Percentiles rank a stretch among this genome's conserved stretches.
Evolutionary conservation across 2,329 filamentous ascomycete species (phyloP).

Genomic region (Stylonectria norvegica): DNA sequence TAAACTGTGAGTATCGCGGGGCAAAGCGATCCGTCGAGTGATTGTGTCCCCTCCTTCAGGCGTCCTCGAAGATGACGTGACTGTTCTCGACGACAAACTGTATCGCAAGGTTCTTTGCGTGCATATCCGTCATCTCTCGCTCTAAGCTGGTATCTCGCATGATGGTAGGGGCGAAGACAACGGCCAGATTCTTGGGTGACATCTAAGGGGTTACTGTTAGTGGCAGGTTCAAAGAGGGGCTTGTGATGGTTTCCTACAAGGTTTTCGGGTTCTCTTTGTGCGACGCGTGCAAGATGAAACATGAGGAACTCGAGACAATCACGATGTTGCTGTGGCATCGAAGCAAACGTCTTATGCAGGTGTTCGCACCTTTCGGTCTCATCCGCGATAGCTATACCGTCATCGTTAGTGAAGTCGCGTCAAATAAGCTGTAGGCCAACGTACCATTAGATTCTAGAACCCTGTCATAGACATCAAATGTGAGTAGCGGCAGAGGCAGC

Average conservation of each 20-base stretch:
- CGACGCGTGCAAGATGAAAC: conserved; percentile 87
- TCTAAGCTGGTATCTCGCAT: conserved; percentile 89
- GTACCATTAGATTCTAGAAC: conserved; percentile 77
- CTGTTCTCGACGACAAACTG: conserved; percentile 93
- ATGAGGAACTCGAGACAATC: conserved; percentile 92
- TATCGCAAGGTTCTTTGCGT: conserved; percentile 85
- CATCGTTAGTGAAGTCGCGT: no score
- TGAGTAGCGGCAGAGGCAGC: conserved; percentile 82
- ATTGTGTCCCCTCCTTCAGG: conserved; percentile 10
- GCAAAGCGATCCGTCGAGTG: neutral
- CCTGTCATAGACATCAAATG: conserved; percentile 86
- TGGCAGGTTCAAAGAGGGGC: no score
- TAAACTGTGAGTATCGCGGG: conserved; percentile 14
- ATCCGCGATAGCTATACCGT: conserved; percentile 56
- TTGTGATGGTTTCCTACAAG: conserved; percentile 52
- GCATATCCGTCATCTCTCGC: conserved; percentile 94
- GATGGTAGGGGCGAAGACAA: conserved; percentile 96
- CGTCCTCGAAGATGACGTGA: conserved; percentile 69
- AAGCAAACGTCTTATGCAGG: conserved; percentile 69
- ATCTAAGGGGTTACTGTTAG: no score
- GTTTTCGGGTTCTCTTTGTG: conserved; percentile 78
- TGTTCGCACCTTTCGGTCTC: conserved; percentile 66
- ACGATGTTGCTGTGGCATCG: conserved; percentile 77
- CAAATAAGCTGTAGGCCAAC: conserved; percentile 29
- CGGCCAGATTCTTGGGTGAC: conserved; percentile 92